Percentiles rank a stretch among this genome's conserved stretches.
phyloP scores from a whole-genome alignment of 768 basidiomycete genomes.

The Macrolepiota fuliginosa region DNA sequence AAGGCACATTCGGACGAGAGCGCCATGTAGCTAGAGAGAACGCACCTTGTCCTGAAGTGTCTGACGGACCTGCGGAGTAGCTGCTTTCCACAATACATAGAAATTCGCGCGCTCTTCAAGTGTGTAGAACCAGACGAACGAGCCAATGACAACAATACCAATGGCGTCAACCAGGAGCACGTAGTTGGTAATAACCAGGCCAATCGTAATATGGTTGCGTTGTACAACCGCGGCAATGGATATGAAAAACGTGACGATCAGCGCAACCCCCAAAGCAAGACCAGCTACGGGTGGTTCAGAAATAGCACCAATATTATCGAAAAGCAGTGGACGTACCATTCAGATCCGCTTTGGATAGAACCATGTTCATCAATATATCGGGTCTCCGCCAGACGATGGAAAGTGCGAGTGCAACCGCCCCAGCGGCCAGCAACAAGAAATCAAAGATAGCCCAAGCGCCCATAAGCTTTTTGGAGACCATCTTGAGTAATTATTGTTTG shows the following conservation, averaged over 20 bases:
- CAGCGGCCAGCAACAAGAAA: slow-evolving; percentile 67
- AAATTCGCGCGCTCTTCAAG: slow-evolving; percentile 70
- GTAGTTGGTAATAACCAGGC: slow-evolving; percentile 79
- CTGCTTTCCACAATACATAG: slow-evolving; percentile 50
- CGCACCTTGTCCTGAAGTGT: slow-evolving; percentile 72
- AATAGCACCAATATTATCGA: not conserved
- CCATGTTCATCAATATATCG: slow-evolving; percentile 72
- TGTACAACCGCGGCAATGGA: slow-evolving; percentile 73
- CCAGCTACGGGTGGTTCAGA: slow-evolving; percentile 50
- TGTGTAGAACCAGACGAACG: slow-evolving; percentile 81
- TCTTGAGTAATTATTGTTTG: slow-evolving; percentile 30
- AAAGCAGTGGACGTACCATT: slow-evolving; percentile 43
- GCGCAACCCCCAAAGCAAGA: slow-evolving; percentile 59
- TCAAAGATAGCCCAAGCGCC: slow-evolving; percentile 73
- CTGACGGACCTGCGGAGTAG: slow-evolving; percentile 44
- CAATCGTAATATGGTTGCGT: slow-evolving; percentile 62
- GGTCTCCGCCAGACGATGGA: slow-evolving; percentile 71
- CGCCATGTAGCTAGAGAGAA: slow-evolving; percentile 7
- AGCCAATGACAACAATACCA: slow-evolving; percentile 61
- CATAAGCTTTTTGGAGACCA: slow-evolving; percentile 74
- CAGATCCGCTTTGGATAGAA: slow-evolving; percentile 55
- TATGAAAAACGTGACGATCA: slow-evolving; percentile 65
- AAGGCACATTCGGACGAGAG: not conserved
- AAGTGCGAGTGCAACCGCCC: slow-evolving; percentile 58
- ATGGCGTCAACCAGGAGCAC: slow-evolving; percentile 62